Evolutionary conservation across 2,329 filamentous ascomycete species (phyloP).

Genomic region (Decorospora gaudefroyi): DNA sequence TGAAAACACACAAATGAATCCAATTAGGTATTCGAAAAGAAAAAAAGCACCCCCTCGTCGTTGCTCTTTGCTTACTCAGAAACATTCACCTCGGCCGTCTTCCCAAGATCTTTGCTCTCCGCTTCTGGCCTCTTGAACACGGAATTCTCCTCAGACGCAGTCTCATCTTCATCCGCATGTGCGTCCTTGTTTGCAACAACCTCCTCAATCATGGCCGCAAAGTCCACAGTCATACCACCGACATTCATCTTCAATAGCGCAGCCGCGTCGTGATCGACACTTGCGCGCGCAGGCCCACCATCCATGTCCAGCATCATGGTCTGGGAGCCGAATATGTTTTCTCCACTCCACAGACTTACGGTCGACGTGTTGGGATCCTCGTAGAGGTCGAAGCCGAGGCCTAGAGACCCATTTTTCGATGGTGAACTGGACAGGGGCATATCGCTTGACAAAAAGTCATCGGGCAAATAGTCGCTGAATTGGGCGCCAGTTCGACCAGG

Average conservation of each 20-base stretch:
- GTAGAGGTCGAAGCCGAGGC: slow-evolving; percentile 43
- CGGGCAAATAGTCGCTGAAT: slow-evolving; percentile 37
- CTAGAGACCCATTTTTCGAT: slow-evolving; percentile 27
- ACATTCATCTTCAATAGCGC: slow-evolving; percentile 34
- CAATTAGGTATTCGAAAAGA: too few relatives aligned
- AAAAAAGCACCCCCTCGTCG: too few relatives aligned
- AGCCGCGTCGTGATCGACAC: slow-evolving; percentile 13
- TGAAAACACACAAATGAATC: too few relatives aligned
- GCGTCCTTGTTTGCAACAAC: slow-evolving; percentile 33
- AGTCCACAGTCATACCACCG: slow-evolving; percentile 40
- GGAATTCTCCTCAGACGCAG: slow-evolving; percentile 1
- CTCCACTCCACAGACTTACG: slow-evolving; percentile 41
- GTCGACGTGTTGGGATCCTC: slow-evolving; percentile 46
- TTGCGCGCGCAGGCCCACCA: slow-evolving; percentile 11
- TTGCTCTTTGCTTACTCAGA: too few relatives aligned
- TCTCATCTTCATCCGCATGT: slow-evolving; percentile 2
- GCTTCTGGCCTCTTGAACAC: slow-evolving; percentile 13
- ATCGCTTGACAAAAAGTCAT: slow-evolving; percentile 46
- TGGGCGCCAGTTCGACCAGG: slow-evolving; percentile 30
- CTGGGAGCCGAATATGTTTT: slow-evolving; percentile 43
- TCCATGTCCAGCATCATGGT: slow-evolving; percentile 28
- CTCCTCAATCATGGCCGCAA: slow-evolving; percentile 46
- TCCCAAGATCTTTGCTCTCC: slow-evolving; percentile 14
- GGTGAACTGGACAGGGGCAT: slow-evolving; percentile 46
- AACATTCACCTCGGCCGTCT: slow-evolving; percentile 26